A percentile compares a stretch with the other conserved stretches of the same genome.
Conservation (phyloP, 2,329 filamentous ascomycete species). For the Harringtonia aguacate region DNA sequence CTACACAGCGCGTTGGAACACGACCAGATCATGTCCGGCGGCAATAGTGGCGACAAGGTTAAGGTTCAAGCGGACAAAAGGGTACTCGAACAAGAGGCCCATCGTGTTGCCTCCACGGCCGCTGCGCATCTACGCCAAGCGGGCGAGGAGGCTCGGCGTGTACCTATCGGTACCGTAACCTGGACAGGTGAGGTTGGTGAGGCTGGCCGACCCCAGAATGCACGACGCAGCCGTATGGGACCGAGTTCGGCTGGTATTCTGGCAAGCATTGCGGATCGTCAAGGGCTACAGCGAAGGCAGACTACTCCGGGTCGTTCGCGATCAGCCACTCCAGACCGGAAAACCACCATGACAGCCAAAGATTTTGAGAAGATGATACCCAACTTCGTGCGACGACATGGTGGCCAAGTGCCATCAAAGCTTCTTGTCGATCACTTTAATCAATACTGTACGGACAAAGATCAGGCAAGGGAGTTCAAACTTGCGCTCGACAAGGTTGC, state of each 20-base stretch:
- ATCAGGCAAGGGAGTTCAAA: conserved; percentile 71
- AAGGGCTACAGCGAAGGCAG: conserved; percentile 30
- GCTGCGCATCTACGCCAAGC: conserved; percentile 65
- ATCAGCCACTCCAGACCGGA: conserved; percentile 27
- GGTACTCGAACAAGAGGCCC: conserved; percentile 74
- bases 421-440: conserved; percentile 87
- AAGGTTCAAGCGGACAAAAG: conserved; percentile 63
- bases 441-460: conserved; percentile 58
- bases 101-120: conserved; percentile 66
- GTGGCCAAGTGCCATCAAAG: conserved; percentile 70
- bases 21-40: conserved; percentile 78
- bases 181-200: conserved; percentile 85
- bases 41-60: conserved; percentile 57
- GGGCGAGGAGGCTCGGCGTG: conserved; percentile 56
- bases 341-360: conserved; percentile 32
- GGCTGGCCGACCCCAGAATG: conserved; percentile 53
- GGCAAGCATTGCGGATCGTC: conserved; percentile 45
- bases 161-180: conserved; percentile 78
- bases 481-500: conserved; percentile 69
- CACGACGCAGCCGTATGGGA: conserved; percentile 32
- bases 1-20: conserved; percentile 91
- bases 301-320: conserved; percentile 27
- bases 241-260: conserved; percentile 45
- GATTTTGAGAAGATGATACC: conserved; percentile 66
- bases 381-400: conserved; percentile 66